phyloP scores from a whole-genome alignment of 768 basidiomycete species.

The Mycena indigotica region DNA sequence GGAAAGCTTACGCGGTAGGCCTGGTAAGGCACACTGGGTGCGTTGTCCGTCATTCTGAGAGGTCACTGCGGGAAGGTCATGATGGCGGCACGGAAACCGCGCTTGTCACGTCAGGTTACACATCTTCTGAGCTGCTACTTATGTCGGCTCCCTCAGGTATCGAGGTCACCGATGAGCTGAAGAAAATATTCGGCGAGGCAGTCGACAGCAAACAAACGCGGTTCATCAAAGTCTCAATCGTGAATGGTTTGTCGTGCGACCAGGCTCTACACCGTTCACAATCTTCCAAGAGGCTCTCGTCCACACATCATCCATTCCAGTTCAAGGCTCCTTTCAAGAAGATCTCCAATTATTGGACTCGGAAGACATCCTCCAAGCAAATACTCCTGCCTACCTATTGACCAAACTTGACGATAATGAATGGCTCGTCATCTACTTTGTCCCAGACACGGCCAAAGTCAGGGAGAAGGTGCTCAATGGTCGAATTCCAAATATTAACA shows the following conservation, averaged over 20 bases:
- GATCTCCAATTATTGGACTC: slow-evolving; percentile 59
- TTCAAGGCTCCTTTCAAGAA: slow-evolving; percentile 54
- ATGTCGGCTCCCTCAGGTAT: slow-evolving; percentile 68
- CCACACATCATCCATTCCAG: slow-evolving; percentile 52
- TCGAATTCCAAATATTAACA: slow-evolving; percentile 2
- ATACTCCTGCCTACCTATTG: slow-evolving; percentile 75
- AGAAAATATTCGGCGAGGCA: slow-evolving; percentile 58
- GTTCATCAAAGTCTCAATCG: slow-evolving; percentile 78
- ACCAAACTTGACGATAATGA: slow-evolving; percentile 61
- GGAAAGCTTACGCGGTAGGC: slow-evolving; percentile 47
- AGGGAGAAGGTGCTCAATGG: slow-evolving; percentile 67
- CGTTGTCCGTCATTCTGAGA: slow-evolving; percentile 25
- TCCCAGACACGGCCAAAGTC: slow-evolving; percentile 80
- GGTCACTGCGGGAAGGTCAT: slow-evolving; percentile 26
- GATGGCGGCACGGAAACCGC: slow-evolving; percentile 5
- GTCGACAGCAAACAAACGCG: slow-evolving; percentile 53
- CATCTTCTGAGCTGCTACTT: background rate
- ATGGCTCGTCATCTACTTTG: slow-evolving; percentile 79
- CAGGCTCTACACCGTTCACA: slow-evolving; percentile 23
- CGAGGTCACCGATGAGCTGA: slow-evolving; percentile 58
- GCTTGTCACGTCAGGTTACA: background rate
- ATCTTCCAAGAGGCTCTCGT: slow-evolving; percentile 64
- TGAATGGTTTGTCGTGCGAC: slow-evolving; percentile 57
- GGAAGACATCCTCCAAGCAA: slow-evolving; percentile 52
- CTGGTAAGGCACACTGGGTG: slow-evolving; percentile 46